Base-by-base conservation (phyloP, 352 stramenopile genomes). In the Phytophthora multivora region DNA sequence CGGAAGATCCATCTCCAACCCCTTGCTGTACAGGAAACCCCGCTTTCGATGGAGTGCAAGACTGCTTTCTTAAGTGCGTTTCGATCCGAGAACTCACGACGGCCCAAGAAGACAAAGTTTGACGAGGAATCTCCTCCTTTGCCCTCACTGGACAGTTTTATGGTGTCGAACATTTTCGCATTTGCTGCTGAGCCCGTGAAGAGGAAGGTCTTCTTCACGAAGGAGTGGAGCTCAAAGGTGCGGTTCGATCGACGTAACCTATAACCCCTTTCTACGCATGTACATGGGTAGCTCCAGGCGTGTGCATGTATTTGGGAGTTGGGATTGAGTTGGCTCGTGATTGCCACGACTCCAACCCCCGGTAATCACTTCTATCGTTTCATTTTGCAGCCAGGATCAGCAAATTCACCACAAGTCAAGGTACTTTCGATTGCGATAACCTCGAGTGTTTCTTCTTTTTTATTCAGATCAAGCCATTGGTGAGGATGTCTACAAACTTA, bases 401-500 rank as follows among this genome's bases (percentile, higher is more conserved):
- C n/a, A n/a, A n/a, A n/a, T 11, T 10, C 9, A 30, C 21, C 21
- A 30, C 26, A 31, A 33, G 28, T 12, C 26, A 31, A 33, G 28
- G 4, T 33, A 9, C 8, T 33, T 13, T 33, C 28, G 8, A 33
- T 33, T 33, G 28, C 12, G 28, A 3, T 33, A n/a, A 33, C 11
- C 28, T 33, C 8, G 28, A 31, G 28, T 2, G n/a, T n/a, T n/a
- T 33, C 1, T 33, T 33, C 3, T 33, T 33, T 33, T 33, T 33
- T 33, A 33, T 33, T 30, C 28, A 33, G 11, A 1, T 19, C 6
- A 50, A 19, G 0, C 51, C 51, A 35, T 18, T 33, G 5, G 47
- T 38, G 26, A 63, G 36, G 12, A 63, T 21, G n/a, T 46, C 28
- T 7, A 63, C 18, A 6, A 63, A 25, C 19, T 63, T 63, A n/a